Evolutionary conservation across 148 eudicot genomes (phyloP), one percentile per base, ranked within the genome.

Genomic region (Vaccinium corymbosum): DNA sequence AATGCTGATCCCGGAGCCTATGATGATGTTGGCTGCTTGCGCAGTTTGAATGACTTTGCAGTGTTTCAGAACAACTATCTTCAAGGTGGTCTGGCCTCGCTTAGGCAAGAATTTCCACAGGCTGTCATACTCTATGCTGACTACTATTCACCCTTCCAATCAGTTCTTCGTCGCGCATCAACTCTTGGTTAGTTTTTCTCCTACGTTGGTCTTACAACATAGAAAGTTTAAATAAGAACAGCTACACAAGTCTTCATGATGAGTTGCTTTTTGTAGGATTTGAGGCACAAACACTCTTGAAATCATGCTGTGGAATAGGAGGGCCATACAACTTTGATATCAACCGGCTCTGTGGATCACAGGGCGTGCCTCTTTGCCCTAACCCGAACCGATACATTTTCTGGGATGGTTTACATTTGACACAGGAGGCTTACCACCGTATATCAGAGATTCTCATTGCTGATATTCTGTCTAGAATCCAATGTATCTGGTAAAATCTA

Each of bases 1-100:
- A 61, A 53, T 12, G 27, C 49, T 2, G 81, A 87, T 42, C 35
- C 81, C 12, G 49, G 61, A 1, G 73, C 27, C 46, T 87, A 85
- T 27, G 87, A 87, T 35, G 86, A 87, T 9, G 48, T 82, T 38
- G 27, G 59, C 0, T 87, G 89, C 73, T 10, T 87, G 49, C 83
- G 53, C 14, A 61, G 12, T 17, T 70, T 87, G 29, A 84, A 85
- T 46, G 48, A 73, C 19, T 71, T 85, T 11, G 83, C 87, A 0
- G 13, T 32, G 32, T 85, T 48, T 53, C 85, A 84, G 17, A 87
- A 87, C 51, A 20, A 82, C 29, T 38, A 22, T 52, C 85, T 87
- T 20, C 80, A 59, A 56, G 20, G 15, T 27, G 88, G 84, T 17
- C 66, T 83, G 15, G 32, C 22, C 48, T 61, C 83, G 12, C 81